Percentiles rank a stretch among this genome's conserved stretches.
Evolutionary conservation across 169 alveolate genomes (phyloP).

Genomic region (Plasmodium adleri): DNA sequence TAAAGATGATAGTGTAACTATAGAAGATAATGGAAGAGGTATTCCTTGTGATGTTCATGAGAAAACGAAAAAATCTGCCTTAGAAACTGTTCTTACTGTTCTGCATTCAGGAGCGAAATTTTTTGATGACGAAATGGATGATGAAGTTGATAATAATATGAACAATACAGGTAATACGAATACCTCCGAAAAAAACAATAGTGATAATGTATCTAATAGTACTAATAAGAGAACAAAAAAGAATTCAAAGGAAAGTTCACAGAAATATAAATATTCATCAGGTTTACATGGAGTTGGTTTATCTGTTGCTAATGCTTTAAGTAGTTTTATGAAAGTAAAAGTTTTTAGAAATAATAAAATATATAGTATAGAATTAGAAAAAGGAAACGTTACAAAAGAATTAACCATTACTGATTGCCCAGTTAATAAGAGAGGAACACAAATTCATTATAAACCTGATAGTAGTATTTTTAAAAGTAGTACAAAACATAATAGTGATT

Average conservation of each 20-base stretch:
- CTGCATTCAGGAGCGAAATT: conserved; percentile 91
- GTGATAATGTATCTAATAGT: neutral
- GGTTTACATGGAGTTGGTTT: conserved; percentile 91
- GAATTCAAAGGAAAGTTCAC: conserved; percentile 44
- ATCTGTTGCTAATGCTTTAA: conserved; percentile 88
- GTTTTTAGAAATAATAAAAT: conserved; percentile 80
- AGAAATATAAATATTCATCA: conserved; percentile 82
- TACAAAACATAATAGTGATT: conserved; percentile 45
- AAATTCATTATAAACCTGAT: conserved; percentile 73
- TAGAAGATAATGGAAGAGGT: conserved; percentile 87
- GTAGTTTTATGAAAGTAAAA: conserved; percentile 81
- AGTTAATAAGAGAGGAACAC: conserved; percentile 73
- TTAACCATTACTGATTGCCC: conserved; percentile 49
- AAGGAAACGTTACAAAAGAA: conserved; percentile 79
- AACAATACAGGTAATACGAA: neutral
- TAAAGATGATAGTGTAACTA: conserved; percentile 81
- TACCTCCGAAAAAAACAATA: neutral
- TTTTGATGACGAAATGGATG: conserved; percentile 62
- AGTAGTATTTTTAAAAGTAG: conserved; percentile 55
- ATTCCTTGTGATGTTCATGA: conserved; percentile 87
- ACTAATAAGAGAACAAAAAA: conserved; percentile 29
- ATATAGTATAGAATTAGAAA: conserved; percentile 81
- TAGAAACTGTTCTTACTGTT: conserved; percentile 87
- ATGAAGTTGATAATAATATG: conserved; percentile 6
- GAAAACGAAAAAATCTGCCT: conserved; percentile 82